These are phyloP conservation scores for Cordyceps cicadae DNA, from an alignment of 2,329 filamentous ascomycete species.

Conservation along the genomic window DNA sequence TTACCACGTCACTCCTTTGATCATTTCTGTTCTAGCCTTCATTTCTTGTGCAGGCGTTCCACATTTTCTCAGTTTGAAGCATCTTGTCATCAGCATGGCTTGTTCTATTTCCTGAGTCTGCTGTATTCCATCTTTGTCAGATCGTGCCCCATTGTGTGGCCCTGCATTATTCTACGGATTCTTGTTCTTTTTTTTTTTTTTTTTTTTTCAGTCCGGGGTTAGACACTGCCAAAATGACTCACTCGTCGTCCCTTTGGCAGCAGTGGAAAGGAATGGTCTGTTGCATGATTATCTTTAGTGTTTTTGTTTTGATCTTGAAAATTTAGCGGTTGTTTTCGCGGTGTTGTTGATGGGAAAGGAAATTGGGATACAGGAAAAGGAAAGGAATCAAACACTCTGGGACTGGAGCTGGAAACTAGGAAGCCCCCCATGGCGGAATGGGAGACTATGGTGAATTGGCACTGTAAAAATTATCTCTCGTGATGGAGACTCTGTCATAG, in stretches of 20 bases:
- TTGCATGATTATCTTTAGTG: slow-evolving; percentile 2
- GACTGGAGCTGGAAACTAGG: slow-evolving; percentile 5
- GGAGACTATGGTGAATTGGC: neutral
- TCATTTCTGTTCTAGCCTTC: slow-evolving; percentile 1
- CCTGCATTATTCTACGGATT: neutral
- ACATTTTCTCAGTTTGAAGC: neutral
- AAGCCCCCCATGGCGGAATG: slow-evolving; percentile 6
- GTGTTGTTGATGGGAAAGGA: slow-evolving; percentile 2
- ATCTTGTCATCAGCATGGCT: neutral
- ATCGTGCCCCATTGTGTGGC: neutral
- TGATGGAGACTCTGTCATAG: neutral
- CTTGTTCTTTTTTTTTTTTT: neutral
- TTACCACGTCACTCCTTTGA: slow-evolving; percentile 7
- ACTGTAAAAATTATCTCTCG: neutral
- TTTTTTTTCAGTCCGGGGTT: slow-evolving; percentile 1
- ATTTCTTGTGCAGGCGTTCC: slow-evolving; percentile 8
- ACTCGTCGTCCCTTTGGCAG: neutral
- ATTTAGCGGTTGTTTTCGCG: slow-evolving; percentile 4
- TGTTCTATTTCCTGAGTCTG: neutral
- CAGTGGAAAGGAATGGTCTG: neutral
- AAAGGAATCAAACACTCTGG: neutral
- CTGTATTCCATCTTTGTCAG: neutral
- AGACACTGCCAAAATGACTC: neutral
- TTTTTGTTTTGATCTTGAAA: neutral
- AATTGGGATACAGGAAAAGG: neutral